Base-by-base conservation (phyloP, 2,329 filamentous ascomycete genomes). In the Fusarium secorum region DNA sequence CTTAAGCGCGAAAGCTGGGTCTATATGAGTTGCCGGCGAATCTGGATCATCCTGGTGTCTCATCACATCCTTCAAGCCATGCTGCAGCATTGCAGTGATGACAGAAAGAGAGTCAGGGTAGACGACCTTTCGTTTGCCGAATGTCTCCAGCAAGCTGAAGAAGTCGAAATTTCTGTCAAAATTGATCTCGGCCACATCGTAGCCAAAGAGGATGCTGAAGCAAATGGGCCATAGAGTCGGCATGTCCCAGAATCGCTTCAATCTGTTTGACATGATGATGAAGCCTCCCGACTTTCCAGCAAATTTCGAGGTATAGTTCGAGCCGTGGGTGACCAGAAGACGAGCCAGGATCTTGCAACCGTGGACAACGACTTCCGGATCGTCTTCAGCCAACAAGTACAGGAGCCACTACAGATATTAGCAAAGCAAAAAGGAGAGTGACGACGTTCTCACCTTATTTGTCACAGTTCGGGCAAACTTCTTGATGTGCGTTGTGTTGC, bases 391-490 rank as follows among this genome's bases (percentile, higher is more conserved):
- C 54, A 98, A 86, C 18, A 99, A 87, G 79, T 98, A 97, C 18
- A 99, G 83, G 18, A 97, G 87, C 95, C 95, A 98, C 91, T 95
- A 72, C 6, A 28, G 10, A 28, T 11, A 60, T 79, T 60, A 78
- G 70, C 36, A 20, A 26, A n/a, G n/a, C n/a, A n/a, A n/a, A n/a
- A n/a, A n/a, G n/a, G n/a, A n/a, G n/a, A n/a, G n/a, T n/a, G n/a
- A n/a, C n/a, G n/a, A n/a, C n/a, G n/a, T n/a, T 64, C 77, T 76
- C 83, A 94, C 93, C 87, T 97, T 97, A 74, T 97, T 97, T 26
- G 95, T 98, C 13, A 99, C 95, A 3, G 95, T 97, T 77, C 92
- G 93, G 9, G 94, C 93, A 83, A 99, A 98, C 75, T 94, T 96
- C 77, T 91, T 89, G 60, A 97, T 92, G 67, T 91, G 90, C 18